Base-by-base conservation (phyloP, 306 rosid species). In the Prunus davidiana region DNA sequence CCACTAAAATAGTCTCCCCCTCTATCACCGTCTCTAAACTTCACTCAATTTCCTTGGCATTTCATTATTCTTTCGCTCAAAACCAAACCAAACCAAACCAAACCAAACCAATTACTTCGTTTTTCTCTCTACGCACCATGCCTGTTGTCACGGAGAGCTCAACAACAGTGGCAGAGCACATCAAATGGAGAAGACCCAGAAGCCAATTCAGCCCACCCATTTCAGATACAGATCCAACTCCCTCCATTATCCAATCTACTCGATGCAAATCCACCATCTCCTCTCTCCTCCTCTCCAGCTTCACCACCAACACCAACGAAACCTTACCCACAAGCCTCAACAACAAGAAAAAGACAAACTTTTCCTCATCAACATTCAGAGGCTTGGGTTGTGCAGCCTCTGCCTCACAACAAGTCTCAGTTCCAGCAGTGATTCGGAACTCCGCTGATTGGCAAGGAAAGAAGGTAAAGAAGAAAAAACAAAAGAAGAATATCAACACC, bases 371-470 rank as follows among this genome's bases (percentile, higher is more conserved):
- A 41, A 86, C 88, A 49, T 82, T 95, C 78, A 77, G 93, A 52
- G 97, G 97, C 14, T n/a, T 95, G 55, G 97, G 99, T 6, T 95
- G 99, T 84, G 80, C 88, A 0, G 92, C 93, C 69, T 85, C 87
- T 30, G 87, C 93, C 27, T 89, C 97, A 1, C 93, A 92, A 67
- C 87, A 92, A 56, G 99, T 95, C 50, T 90, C 97, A 14, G 96
- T 92, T 47, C 99, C 99, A 16, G 93, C 87, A 4, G 88, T 86
- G 81, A 92, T 92, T 75, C 83, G 93, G 16, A 78, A 86, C 56
- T 92, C 99, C 1, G 97, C 89, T 0, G 97, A 90, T 78, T 92
- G 97, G 97, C 81, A 95, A 64, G 87, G 78, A 13, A 92, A 85
- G 81, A 92, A 84, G 81, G 77, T 66, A 58, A 88, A 83, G 79